Base-by-base conservation (phyloP, 257 asterid species). In the Cordia subcordata region DNA sequence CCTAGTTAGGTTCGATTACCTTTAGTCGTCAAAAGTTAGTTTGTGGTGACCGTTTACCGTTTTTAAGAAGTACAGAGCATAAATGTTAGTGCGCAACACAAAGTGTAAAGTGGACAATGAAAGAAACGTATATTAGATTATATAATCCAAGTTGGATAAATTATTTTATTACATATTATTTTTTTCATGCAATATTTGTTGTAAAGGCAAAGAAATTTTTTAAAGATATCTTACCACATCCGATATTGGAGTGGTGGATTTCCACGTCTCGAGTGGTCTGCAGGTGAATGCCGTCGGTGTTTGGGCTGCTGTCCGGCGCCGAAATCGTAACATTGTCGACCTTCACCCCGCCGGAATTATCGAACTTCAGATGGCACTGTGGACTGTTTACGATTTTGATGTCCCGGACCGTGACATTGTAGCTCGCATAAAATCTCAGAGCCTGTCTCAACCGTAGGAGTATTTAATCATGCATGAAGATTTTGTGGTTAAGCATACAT, bases 211-310 rank as follows among this genome's bases (percentile, higher is more conserved):
- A n/a, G n/a, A n/a, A 27, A 27, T 27, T 27, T 1, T 27, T 6
- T 1, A 27, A 27, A 27, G 3, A 6, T 27, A 27, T 27, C 35
- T 49, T 67, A 84, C 96, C 95, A 11, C 84, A 71, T 49, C 81
- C 88, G 27, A 88, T 80, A 62, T 70, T 66, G 9, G 96, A 86
- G 49, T 86, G 69, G n/a, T 75, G 68, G 60, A 89, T 89, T 59
- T 82, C 85, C 0, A 86, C 91, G 49, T 84, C 89, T 73, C 82
- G 88, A 33, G 95, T 69, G 72, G 86, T 89, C 45, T 89, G 96
- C 47, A 86, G 81, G 67, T 89, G 96, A 74, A 89, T 86, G 22
- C 96, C 96, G 42, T 89, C 96, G 0, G 96, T 89, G 68, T 86
- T 89, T 27, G 86, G 83, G 72, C 96, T 89, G 64, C 10, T 61